Evolutionary conservation across 2,329 filamentous ascomycete species (phyloP).

Genomic region (Zymoseptoria passerinii): DNA sequence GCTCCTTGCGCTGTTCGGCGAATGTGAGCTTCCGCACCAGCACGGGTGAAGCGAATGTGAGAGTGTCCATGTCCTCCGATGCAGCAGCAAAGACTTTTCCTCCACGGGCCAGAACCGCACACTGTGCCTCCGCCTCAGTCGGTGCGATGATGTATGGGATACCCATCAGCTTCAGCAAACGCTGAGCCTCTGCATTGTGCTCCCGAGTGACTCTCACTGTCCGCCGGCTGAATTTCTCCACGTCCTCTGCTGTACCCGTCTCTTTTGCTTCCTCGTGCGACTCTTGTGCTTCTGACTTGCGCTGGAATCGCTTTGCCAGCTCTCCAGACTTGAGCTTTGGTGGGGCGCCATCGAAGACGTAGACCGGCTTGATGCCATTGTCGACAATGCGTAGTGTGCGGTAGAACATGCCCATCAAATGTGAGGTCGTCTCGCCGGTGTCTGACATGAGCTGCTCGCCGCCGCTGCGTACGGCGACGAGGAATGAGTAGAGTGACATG

Average conservation of each 20-base stretch:
- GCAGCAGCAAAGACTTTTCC: conserved; percentile 96
- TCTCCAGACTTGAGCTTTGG: conserved; percentile 97
- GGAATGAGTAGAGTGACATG: conserved; percentile 98
- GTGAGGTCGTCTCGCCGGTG: conserved; percentile 90
- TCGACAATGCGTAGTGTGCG: conserved; percentile 96
- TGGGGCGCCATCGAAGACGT: conserved; percentile 94
- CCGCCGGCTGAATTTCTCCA: conserved; percentile 91
- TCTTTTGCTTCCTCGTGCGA: conserved; percentile 92
- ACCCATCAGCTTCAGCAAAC: conserved; percentile 86
- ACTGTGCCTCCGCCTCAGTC: conserved; percentile 95
- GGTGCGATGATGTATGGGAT: conserved; percentile 91
- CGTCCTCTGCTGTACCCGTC: conserved; percentile 91
- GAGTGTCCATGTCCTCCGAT: conserved; percentile 97
- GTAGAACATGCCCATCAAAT: conserved; percentile 99
- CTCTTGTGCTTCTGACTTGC: conserved; percentile 86
- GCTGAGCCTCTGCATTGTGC: conserved; percentile 92
- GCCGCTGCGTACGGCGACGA: conserved; percentile 93
- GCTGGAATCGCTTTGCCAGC: conserved; percentile 88
- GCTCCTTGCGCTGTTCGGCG: conserved; percentile 93
- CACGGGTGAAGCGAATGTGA: conserved; percentile 91
- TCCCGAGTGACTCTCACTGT: conserved; percentile 93
- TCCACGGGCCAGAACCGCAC: conserved; percentile 76
- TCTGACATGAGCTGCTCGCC: conserved; percentile 95
- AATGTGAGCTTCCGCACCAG: conserved; percentile 89
- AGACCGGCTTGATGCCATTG: conserved; percentile 96